Evolutionary conservation across 2,329 filamentous ascomycete genomes (phyloP).

Genomic region (Biscogniauxia marginata): DNA sequence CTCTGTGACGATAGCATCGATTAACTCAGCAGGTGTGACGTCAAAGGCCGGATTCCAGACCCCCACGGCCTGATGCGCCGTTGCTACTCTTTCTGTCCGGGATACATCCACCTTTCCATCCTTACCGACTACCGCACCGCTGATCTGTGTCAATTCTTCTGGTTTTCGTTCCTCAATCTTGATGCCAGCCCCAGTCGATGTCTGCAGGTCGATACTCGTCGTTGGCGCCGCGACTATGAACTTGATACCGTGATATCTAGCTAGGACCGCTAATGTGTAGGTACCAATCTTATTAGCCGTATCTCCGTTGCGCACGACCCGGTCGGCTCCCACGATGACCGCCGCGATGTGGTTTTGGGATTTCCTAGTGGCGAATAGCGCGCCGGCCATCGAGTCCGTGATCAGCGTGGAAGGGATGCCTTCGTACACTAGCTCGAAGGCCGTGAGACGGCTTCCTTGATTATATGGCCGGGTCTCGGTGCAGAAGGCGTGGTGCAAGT

Average conservation of each 20-base stretch:
- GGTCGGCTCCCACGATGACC: constrained; percentile 91
- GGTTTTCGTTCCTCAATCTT: constrained; percentile 84
- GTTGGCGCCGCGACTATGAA: constrained; percentile 94
- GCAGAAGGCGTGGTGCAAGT: constrained; percentile 84
- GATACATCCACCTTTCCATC: constrained; percentile 63
- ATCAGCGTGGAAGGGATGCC: constrained; percentile 87
- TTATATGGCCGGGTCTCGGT: constrained; percentile 98
- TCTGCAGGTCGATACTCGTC: constrained; percentile 87
- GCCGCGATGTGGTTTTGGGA: constrained; percentile 69
- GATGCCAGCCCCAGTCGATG: constrained; percentile 74
- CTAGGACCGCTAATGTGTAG: constrained; percentile 88
- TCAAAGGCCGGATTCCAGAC: constrained; percentile 99
- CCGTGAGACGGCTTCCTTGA: constrained; percentile 90
- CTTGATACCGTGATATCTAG: constrained; percentile 82
- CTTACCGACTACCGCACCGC: constrained; percentile 67
- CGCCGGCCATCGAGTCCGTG: constrained; percentile 94
- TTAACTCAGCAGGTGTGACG: constrained; percentile 82
- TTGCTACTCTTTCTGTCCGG: constrained; percentile 70
- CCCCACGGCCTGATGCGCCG: constrained; percentile 72
- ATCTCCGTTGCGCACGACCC: constrained; percentile 94
- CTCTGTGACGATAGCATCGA: constrained; percentile 94
- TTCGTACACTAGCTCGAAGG: constrained; percentile 95
- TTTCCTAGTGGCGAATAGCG: constrained; percentile 68
- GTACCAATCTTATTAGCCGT: constrained; percentile 99
- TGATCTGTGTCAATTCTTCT: constrained; percentile 81